phyloP scores from a whole-genome alignment of 345 rosid genomes.

The Eucalyptus curtisii region DNA sequence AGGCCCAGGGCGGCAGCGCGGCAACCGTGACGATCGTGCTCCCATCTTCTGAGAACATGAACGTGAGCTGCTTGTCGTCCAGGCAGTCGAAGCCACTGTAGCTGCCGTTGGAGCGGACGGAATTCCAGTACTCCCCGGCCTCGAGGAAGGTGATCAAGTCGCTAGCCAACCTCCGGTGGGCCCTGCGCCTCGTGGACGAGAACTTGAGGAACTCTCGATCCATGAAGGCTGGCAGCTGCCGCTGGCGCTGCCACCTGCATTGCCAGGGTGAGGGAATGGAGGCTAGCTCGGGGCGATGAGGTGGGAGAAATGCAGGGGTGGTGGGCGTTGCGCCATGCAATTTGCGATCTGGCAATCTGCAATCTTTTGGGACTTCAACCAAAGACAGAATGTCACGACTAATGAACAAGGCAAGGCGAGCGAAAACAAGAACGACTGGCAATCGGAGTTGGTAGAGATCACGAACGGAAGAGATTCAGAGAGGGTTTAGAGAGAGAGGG shows the following conservation, averaged over 20 bases:
- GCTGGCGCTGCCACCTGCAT: neutral
- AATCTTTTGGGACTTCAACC: too few species aligned
- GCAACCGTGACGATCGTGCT: slow-evolving; percentile 2
- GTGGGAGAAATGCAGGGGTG: neutral
- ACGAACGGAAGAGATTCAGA: too few species aligned
- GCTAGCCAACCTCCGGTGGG: slow-evolving; percentile 75
- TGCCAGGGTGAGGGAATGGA: neutral
- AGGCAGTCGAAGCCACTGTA: slow-evolving; percentile 22
- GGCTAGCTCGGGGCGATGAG: neutral
- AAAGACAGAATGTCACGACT: too few species aligned
- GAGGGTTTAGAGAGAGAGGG: too few species aligned
- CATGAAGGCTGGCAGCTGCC: slow-evolving; percentile 23
- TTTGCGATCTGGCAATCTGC: too few species aligned
- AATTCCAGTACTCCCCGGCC: neutral
- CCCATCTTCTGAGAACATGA: slow-evolving; percentile 49
- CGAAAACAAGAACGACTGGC: too few species aligned
- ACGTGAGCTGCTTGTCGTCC: slow-evolving; percentile 59
- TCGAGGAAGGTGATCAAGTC: slow-evolving; percentile 72
- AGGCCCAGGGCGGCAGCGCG: neutral
- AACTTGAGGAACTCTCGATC: slow-evolving; percentile 85
- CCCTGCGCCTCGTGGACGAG: slow-evolving; percentile 47
- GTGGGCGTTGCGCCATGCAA: too few species aligned
- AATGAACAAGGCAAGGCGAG: too few species aligned
- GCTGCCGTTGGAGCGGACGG: neutral
- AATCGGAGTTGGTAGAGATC: too few species aligned